phyloP scores from a whole-genome alignment of 768 basidiomycete genomes.

The Stropharia rugosoannulata region DNA sequence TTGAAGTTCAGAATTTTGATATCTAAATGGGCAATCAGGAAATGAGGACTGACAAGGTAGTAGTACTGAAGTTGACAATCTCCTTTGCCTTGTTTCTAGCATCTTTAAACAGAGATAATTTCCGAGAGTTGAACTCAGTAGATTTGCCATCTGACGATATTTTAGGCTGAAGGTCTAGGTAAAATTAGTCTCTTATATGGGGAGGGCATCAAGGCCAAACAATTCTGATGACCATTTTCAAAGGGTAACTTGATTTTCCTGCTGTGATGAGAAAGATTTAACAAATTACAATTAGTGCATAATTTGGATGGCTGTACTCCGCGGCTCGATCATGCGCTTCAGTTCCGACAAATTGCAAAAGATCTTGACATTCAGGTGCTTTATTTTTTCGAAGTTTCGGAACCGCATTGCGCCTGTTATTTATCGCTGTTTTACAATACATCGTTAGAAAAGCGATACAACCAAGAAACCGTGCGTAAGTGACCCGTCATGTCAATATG shows the following conservation, averaged over 20 bases:
- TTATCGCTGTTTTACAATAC: too few relatives aligned
- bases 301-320: background rate
- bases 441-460: too few relatives aligned
- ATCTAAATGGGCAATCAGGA: background rate
- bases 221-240: too few relatives aligned
- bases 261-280: background rate
- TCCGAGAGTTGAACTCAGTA: constrained; percentile 7
- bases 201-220: background rate
- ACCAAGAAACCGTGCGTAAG: too few relatives aligned
- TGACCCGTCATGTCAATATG: too few relatives aligned
- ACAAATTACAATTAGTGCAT: background rate
- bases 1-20: background rate
- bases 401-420: background rate
- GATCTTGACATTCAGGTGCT: background rate
- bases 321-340: background rate
- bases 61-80: constrained; percentile 9
- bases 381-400: background rate
- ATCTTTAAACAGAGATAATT: constrained; percentile 12
- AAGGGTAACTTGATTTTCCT: too few relatives aligned
- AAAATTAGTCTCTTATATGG: background rate
- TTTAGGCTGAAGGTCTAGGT: constrained; percentile 1
- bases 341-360: background rate
- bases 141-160: constrained; percentile 5
- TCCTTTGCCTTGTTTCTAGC: constrained; percentile 14
- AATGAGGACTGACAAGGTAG: constrained; percentile 9